Percentiles rank a stretch among this genome's conserved stretches.
These are phyloP conservation scores for Fusarium sulawesiense DNA, from an alignment of 2,329 filamentous ascomycete species.

Conservation along the genomic window DNA sequence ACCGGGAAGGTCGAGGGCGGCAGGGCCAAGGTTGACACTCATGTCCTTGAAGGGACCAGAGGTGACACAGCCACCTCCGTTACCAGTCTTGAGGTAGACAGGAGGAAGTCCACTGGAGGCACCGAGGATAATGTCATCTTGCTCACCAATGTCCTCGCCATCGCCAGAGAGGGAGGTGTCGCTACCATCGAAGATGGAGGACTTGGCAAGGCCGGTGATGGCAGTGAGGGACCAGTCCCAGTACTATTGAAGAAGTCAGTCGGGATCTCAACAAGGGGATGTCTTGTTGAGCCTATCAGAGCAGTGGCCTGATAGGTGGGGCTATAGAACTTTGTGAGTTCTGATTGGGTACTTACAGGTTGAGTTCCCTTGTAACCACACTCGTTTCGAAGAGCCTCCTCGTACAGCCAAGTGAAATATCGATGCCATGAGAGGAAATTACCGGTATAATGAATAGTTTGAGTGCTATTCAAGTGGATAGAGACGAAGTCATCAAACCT, in stretches of 20 bases:
- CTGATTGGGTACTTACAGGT: constrained; percentile 44
- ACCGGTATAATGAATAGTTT: constrained; percentile 56
- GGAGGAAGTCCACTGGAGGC: constrained; percentile 43
- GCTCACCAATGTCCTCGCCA: constrained; percentile 49
- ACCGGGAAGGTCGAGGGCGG: constrained; percentile 47
- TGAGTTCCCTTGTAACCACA: constrained; percentile 55
- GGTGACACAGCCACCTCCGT: constrained; percentile 66
- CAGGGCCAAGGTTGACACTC: constrained; percentile 56
- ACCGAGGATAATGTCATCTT: constrained; percentile 43
- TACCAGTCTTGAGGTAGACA: constrained; percentile 56
- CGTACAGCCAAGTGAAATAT: constrained; percentile 50
- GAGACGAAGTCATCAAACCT: constrained; percentile 64
- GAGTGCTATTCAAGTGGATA: constrained; percentile 61
- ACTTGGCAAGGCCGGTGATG: constrained; percentile 51
- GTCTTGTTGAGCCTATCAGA: not conserved
- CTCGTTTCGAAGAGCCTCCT: constrained; percentile 48
- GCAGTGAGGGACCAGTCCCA: constrained; percentile 60
- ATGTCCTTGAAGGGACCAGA: constrained; percentile 62
- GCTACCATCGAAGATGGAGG: constrained; percentile 62
- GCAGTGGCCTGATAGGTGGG: not conserved
- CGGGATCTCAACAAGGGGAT: not conserved
- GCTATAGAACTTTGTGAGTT: fast-evolving
- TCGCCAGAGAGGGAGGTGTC: constrained; percentile 59
- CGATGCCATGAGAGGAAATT: constrained; percentile 50
- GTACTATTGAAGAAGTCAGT: constrained; percentile 49